Percentiles rank a stretch among this genome's conserved stretches.
phyloP scores from a whole-genome alignment of 345 rosid genomes.

The Ceriops zippeliana region DNA sequence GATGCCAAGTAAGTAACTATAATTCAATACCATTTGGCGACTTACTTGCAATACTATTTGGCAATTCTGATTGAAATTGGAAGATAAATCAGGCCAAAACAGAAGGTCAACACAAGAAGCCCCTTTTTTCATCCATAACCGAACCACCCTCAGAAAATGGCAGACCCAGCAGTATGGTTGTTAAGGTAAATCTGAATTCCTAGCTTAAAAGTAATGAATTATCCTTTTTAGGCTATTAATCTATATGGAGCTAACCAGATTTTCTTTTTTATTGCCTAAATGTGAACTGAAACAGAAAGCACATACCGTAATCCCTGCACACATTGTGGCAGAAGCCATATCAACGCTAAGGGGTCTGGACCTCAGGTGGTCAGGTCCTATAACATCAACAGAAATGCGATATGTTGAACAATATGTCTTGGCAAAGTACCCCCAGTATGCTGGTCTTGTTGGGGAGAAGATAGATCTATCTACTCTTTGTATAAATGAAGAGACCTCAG shows the following conservation, averaged over 20 bases:
- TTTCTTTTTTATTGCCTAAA: not conserved
- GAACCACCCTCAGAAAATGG: slow-evolving; percentile 41
- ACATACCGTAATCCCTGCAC: slow-evolving; percentile 56
- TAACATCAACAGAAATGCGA: slow-evolving; percentile 61
- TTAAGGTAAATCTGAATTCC: slow-evolving; percentile 38
- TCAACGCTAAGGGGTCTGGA: slow-evolving; percentile 62
- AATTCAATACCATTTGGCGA: not conserved
- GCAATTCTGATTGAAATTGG: slow-evolving; percentile 7
- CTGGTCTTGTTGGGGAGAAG: slow-evolving; percentile 49
- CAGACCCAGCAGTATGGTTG: slow-evolving; percentile 64
- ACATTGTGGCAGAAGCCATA: slow-evolving; percentile 70
- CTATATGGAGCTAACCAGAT: not conserved
- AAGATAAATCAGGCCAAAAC: slow-evolving; percentile 30
- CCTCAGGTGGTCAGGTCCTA: slow-evolving; percentile 69
- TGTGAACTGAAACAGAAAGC: slow-evolving; percentile 43
- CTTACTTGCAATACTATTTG: not conserved
- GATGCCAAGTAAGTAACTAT: slow-evolving; percentile 29
- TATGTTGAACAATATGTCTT: slow-evolving; percentile 62
- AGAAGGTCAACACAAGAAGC: slow-evolving; percentile 40
- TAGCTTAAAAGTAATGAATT: not conserved
- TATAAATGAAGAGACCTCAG: slow-evolving; percentile 46
- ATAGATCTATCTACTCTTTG: slow-evolving; percentile 52
- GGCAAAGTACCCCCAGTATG: slow-evolving; percentile 65
- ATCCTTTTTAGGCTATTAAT: not conserved
- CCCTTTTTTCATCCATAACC: slow-evolving; percentile 40